Evolutionary conservation across 2,329 filamentous ascomycete genomes (phyloP).

Genomic region (Akanthomyces muscarius): DNA sequence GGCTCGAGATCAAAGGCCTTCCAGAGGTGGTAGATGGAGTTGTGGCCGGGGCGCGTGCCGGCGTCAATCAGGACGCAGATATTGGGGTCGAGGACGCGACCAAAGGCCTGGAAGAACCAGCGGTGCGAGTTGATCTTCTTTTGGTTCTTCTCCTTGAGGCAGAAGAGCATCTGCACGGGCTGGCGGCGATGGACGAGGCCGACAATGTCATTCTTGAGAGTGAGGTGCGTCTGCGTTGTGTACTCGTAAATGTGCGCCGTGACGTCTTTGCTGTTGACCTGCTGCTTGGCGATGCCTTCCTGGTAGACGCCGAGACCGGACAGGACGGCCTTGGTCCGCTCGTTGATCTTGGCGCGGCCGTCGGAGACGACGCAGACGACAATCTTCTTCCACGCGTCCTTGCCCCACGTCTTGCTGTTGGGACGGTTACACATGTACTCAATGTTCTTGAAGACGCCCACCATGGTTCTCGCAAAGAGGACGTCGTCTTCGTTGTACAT

Average conservation of each 20-base stretch:
- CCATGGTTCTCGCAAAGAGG: conserved; percentile 91
- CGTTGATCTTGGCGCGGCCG: conserved; percentile 94
- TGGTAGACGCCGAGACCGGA: conserved; percentile 96
- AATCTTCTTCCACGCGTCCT: conserved; percentile 99
- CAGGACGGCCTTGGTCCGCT: conserved; percentile 80
- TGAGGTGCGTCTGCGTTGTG: conserved; percentile 79
- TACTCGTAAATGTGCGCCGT: conserved; percentile 98
- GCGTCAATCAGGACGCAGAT: conserved; percentile 96
- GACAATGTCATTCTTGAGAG: conserved; percentile 87
- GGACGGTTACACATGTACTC: conserved; percentile 95
- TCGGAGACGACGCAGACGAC: conserved; percentile 97
- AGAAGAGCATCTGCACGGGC: conserved; percentile 95
- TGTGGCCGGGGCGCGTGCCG: conserved; percentile 87
- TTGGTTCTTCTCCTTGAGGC: conserved; percentile 98
- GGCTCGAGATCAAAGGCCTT: conserved; percentile 97
- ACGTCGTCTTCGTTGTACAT: conserved; percentile 99
- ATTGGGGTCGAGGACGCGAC: conserved; percentile 85
- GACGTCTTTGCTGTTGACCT: conserved; percentile 94
- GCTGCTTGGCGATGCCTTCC: conserved; percentile 96
- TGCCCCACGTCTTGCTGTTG: conserved; percentile 96
- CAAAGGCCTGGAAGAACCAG: conserved; percentile 99
- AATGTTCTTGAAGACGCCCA: conserved; percentile 96
- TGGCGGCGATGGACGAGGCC: conserved; percentile 79
- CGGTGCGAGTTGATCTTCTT: conserved; percentile 99
- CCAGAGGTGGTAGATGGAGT: conserved; percentile 97